Evolutionary conservation across 768 basidiomycete genomes (phyloP).

Genomic region (Russula sp.): DNA sequence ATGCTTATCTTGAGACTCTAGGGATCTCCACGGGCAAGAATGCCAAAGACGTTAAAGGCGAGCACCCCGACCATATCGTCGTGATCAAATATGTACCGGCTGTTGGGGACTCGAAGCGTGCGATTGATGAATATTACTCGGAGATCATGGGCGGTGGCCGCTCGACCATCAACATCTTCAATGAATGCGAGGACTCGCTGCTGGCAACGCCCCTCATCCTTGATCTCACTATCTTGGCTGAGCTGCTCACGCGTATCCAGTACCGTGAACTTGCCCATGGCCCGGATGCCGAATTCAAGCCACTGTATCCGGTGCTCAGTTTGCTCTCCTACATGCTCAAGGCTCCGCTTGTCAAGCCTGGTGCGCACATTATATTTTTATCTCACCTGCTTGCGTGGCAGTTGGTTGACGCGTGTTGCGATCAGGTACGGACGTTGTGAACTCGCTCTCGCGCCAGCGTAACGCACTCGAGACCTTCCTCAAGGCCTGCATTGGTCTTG

Average conservation of each 20-base stretch:
- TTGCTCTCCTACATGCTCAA: slow-evolving; percentile 97
- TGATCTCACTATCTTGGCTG: slow-evolving; percentile 87
- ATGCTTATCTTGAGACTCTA: background rate
- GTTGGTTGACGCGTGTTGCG: slow-evolving; percentile 6
- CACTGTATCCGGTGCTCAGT: slow-evolving; percentile 87
- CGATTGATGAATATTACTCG: slow-evolving; percentile 99
- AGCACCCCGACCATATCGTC: slow-evolving; percentile 96
- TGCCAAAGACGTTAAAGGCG: slow-evolving; percentile 65
- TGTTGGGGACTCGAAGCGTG: slow-evolving; percentile 95
- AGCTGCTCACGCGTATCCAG: slow-evolving; percentile 87
- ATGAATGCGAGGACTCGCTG: slow-evolving; percentile 97
- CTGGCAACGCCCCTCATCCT: slow-evolving; percentile 95
- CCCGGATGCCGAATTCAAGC: slow-evolving; percentile 58
- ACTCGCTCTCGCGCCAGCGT: slow-evolving; percentile 91
- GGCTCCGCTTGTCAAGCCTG: slow-evolving; percentile 94
- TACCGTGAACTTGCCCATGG: slow-evolving; percentile 58
- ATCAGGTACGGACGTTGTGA: slow-evolving; percentile 82
- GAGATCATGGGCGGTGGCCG: slow-evolving; percentile 97
- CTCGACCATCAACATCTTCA: slow-evolving; percentile 94
- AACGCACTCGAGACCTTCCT: slow-evolving; percentile 91
- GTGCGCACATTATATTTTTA: slow-evolving; percentile 31
- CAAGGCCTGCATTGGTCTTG: slow-evolving; percentile 89
- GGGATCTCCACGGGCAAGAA: slow-evolving; percentile 42
- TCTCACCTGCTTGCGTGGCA: background rate
- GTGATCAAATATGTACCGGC: slow-evolving; percentile 97